phyloP scores from a whole-genome alignment of 1,139 yeast species.

The Chernovozyma aurita region DNA sequence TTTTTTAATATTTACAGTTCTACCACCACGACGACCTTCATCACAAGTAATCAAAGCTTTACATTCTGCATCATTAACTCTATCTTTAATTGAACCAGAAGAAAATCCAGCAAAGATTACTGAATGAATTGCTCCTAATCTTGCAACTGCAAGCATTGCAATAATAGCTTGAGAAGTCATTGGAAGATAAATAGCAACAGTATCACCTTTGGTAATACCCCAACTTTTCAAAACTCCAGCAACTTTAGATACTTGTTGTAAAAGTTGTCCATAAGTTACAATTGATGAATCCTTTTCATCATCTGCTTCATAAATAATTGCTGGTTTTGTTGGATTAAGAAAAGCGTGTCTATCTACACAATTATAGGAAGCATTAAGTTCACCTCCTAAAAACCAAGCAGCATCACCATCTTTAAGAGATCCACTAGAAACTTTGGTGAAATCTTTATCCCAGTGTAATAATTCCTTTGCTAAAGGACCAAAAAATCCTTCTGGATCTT shows the following conservation, averaged over 20 bases:
- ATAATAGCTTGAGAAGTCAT: constrained; percentile 95
- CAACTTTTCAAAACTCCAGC: constrained; percentile 83
- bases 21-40: constrained; percentile 96
- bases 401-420: constrained; percentile 74
- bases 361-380: constrained; percentile 89
- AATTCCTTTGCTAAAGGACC: constrained; percentile 77
- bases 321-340: constrained; percentile 79
- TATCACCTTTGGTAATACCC: constrained; percentile 92
- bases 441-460: constrained; percentile 82
- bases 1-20: constrained; percentile 82
- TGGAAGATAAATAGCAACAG: constrained; percentile 94
- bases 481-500: constrained; percentile 79
- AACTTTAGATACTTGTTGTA: constrained; percentile 80
- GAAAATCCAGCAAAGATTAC: constrained; percentile 97
- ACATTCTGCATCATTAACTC: constrained; percentile 84
- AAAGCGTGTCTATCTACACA: constrained; percentile 97
- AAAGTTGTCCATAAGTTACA: constrained; percentile 81
- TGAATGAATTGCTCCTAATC: constrained; percentile 95
- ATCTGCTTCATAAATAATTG: constrained; percentile 93
- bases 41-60: constrained; percentile 92
- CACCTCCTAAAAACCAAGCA: constrained; percentile 93
- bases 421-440: constrained; percentile 69
- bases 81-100: constrained; percentile 87
- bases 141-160: constrained; percentile 90
- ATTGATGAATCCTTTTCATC: constrained; percentile 71